A percentile compares a stretch with the other conserved stretches of the same genome.
Conservation (phyloP, 2,329 filamentous ascomycete genomes). For the Sordariomycetes sp. region DNA sequence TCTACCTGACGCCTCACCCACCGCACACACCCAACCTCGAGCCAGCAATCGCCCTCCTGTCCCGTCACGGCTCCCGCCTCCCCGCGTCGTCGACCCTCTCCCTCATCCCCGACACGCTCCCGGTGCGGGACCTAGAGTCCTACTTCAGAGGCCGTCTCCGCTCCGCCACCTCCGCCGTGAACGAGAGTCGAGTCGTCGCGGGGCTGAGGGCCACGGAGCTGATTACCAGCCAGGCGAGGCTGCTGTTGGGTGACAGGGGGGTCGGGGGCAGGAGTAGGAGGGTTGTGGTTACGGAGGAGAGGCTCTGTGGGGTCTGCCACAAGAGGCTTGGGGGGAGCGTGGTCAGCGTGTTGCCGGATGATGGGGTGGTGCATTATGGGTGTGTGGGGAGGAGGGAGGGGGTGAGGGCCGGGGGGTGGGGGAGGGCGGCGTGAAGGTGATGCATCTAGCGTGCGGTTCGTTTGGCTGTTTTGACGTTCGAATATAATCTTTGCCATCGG, state of each 20-base stretch:
- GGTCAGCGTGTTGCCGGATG: slow-evolving; percentile 79
- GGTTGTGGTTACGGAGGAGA: slow-evolving; percentile 75
- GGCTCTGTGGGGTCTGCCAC: slow-evolving; percentile 83
- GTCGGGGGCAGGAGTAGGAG: slow-evolving; percentile 42
- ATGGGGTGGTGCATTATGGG: slow-evolving; percentile 68
- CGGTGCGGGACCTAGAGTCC: slow-evolving; percentile 66
- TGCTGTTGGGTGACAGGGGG: slow-evolving; percentile 60
- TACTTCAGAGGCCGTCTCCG: slow-evolving; percentile 91
- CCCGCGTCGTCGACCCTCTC: slow-evolving; percentile 77
- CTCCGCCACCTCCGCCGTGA: slow-evolving; percentile 68
- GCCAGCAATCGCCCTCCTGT: slow-evolving; percentile 78
- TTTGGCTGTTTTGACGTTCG: background rate
- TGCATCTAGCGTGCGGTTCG: slow-evolving; percentile 3
- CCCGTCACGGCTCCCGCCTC: slow-evolving; percentile 80
- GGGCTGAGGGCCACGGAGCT: slow-evolving; percentile 67
- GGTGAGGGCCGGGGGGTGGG: slow-evolving; percentile 19
- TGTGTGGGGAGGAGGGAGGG: slow-evolving; percentile 41
- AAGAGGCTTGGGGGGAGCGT: slow-evolving; percentile 87
- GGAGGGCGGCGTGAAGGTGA: slow-evolving; percentile 16
- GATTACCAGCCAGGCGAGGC: slow-evolving; percentile 58
- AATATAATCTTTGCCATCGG: background rate
- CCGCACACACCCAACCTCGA: slow-evolving; percentile 59
- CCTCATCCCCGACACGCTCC: slow-evolving; percentile 69
- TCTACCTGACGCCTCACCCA: slow-evolving; percentile 73
- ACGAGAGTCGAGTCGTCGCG: slow-evolving; percentile 66